Conservation (phyloP, 371 early-diverging fungal species). For the Rhizopus sp. region DNA sequence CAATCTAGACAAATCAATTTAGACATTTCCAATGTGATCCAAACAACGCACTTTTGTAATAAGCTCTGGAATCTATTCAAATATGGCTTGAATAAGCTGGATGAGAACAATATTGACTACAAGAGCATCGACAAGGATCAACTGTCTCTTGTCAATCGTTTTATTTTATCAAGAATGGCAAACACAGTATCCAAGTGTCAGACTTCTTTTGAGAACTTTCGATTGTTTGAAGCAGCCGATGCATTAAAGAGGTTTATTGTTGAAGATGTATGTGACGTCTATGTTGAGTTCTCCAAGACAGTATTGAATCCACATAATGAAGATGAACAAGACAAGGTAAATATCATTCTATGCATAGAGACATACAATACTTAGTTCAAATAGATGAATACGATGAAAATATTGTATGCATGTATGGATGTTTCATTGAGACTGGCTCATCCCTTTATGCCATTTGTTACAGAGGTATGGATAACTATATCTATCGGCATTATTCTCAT, state of each 20-base stretch:
- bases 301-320: slow-evolving; percentile 48
- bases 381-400: slow-evolving; percentile 42
- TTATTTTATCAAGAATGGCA: slow-evolving; percentile 85
- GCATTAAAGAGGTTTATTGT: slow-evolving; percentile 88
- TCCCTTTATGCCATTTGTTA: slow-evolving; percentile 99
- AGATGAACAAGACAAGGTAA: slow-evolving; percentile 40
- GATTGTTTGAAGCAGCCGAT: slow-evolving; percentile 86
- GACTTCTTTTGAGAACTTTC: slow-evolving; percentile 66
- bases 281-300: slow-evolving; percentile 83
- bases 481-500: neutral
- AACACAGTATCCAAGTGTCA: slow-evolving; percentile 68
- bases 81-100: slow-evolving; percentile 65
- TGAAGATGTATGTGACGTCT: slow-evolving; percentile 95
- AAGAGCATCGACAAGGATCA: neutral
- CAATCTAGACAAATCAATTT: slow-evolving; percentile 95
- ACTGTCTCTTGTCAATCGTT: slow-evolving; percentile 78
- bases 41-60: slow-evolving; percentile 95
- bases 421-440: slow-evolving; percentile 86
- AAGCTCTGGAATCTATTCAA: slow-evolving; percentile 98
- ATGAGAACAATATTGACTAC: slow-evolving; percentile 28
- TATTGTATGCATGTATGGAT: slow-evolving; percentile 80
- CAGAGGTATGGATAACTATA: slow-evolving; percentile 84
- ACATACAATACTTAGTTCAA: slow-evolving; percentile 1
- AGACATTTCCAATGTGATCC: slow-evolving; percentile 91
- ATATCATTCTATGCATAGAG: neutral